Base-by-base conservation (phyloP, 2,329 filamentous ascomycete genomes). In the Pseudopithomyces chartarum region DNA sequence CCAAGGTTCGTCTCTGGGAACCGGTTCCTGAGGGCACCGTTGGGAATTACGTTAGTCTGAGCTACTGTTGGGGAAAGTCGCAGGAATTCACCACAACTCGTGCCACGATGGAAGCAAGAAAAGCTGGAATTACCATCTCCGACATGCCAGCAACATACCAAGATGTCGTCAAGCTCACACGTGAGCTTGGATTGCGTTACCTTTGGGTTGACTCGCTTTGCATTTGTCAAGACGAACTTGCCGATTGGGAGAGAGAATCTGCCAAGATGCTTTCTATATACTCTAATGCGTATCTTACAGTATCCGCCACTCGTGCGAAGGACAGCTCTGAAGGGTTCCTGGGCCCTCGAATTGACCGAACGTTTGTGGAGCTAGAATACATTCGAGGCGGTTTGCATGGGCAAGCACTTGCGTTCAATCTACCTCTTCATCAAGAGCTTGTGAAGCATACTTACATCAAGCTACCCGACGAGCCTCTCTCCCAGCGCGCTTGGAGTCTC, bases 141-240 rank as follows among this genome's bases (percentile, higher is more conserved):
- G 56, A 58, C n/a, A 50, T 56, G 33, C 54, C 54, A 6, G 20
- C 29, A 6, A 56, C 57, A 13, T 51, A 55, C 44, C 53, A 51
- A 50, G 56, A 61, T 34, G 20, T 44, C 26, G 47, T 61, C 12
- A 43, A 49, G 39, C 15, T 61, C 34, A 61, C 56, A 3, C 45
- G 59, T 8, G 34, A 29, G 29, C 52, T 63, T 7, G 61, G 59
- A 4, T 23, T 56, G 10, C 58, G 61, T 15, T 63, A 60, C 29
- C 26, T 65, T 2, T 65, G 62, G 62, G 55, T 62, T n/a, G 62
- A 65, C 29, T 57, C 60, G 5, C 54, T 65, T 11, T 65, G 62
- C 47, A 63, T 62, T 26, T 55, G 52, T 38, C 60, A 65, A 42
- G 20, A 58, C 43, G 50, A 55, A 19, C 39, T 36, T 12, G 55